Evolutionary conservation across 2,329 filamentous ascomycete genomes (phyloP).

Genomic region (Bipolaris cookei): DNA sequence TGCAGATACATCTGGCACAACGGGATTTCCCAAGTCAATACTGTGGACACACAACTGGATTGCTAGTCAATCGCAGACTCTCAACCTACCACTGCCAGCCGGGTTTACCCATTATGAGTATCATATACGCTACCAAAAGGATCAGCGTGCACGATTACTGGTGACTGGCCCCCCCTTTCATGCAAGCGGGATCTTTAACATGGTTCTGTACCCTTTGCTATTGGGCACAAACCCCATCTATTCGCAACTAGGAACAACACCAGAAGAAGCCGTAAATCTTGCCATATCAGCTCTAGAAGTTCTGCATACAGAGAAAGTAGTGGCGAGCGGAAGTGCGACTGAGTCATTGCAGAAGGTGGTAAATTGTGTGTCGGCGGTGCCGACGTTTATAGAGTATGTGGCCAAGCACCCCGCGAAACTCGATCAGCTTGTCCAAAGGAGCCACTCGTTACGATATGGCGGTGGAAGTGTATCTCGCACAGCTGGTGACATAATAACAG

Average conservation of each 20-base stretch:
- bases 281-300: not conserved
- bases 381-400: constrained; percentile 11
- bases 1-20: constrained; percentile 46
- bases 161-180: constrained; percentile 18
- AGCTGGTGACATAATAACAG: constrained; percentile 8
- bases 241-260: constrained; percentile 5
- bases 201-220: constrained; percentile 9
- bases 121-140: not conserved
- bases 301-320: not conserved
- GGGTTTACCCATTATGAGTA: not conserved
- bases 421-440: not conserved
- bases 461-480: constrained; percentile 17
- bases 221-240: constrained; percentile 9
- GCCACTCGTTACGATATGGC: constrained; percentile 8
- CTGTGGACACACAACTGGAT: constrained; percentile 32
- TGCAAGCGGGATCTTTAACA: constrained; percentile 12
- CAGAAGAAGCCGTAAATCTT: not conserved
- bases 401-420: constrained; percentile 9
- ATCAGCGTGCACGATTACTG: not conserved
- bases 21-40: constrained; percentile 48
- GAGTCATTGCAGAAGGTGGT: not conserved
- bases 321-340: not conserved
- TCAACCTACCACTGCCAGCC: constrained; percentile 8
- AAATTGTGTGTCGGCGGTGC: not conserved
- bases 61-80: constrained; percentile 1